A percentile compares a stretch with the other conserved stretches of the same genome.
Conservation (phyloP, 805 yeast species). For the Metschnikowia similis region DNA sequence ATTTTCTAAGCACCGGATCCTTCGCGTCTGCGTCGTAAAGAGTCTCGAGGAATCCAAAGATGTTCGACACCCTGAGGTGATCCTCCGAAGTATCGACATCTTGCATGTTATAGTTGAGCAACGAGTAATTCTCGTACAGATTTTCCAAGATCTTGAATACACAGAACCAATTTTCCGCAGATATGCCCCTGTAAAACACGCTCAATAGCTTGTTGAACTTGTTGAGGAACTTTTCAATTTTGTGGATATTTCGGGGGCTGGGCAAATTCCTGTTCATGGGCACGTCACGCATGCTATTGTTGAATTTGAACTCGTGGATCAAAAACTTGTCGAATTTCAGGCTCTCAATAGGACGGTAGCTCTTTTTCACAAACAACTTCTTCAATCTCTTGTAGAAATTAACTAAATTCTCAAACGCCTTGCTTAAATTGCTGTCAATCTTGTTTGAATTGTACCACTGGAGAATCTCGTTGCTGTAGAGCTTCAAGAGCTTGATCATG, state of each 20-base stretch:
- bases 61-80: conserved; percentile 57
- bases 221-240: conserved; percentile 58
- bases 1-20: conserved; percentile 32
- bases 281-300: conserved; percentile 39
- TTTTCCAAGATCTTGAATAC: conserved; percentile 70
- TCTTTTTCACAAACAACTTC: conserved; percentile 63
- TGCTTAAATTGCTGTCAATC: conserved; percentile 30
- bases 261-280: conserved; percentile 46
- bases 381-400: conserved; percentile 60
- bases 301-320: conserved; percentile 39
- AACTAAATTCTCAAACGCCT: conserved; percentile 37
- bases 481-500: conserved; percentile 60
- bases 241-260: conserved; percentile 40
- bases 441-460: conserved; percentile 45
- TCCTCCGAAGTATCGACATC: conserved; percentile 44
- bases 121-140: conserved; percentile 54
- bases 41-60: conserved; percentile 65
- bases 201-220: conserved; percentile 60
- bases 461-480: conserved; percentile 62
- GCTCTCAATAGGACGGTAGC: conserved; percentile 56
- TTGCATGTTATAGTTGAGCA: conserved; percentile 53
- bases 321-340: conserved; percentile 37
- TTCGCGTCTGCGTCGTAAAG: conserved; percentile 47
- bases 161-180: conserved; percentile 72
- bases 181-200: conserved; percentile 52